Evolutionary conservation across 1,284 basidiomycete genomes (phyloP).

Genomic region (Coniferiporia weirii): DNA sequence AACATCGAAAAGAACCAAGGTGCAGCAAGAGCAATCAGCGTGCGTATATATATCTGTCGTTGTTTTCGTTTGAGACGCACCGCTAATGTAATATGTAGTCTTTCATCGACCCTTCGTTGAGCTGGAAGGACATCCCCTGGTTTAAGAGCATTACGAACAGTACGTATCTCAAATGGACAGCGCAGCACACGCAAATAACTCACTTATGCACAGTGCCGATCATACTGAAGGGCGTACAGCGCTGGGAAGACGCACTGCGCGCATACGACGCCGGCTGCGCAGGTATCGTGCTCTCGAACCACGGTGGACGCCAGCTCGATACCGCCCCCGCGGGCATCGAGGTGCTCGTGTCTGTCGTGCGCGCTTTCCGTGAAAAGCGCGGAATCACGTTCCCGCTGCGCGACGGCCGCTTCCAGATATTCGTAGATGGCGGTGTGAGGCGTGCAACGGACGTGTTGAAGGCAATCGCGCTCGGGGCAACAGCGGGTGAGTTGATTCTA

Average conservation of each 20-base stretch:
- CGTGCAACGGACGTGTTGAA: slow-evolving; percentile 91
- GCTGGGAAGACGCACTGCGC: slow-evolving; percentile 89
- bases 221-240: slow-evolving; percentile 89
- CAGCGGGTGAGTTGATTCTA: slow-evolving; percentile 53
- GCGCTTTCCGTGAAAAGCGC: slow-evolving; percentile 64
- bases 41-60: slow-evolving; percentile 32
- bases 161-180: slow-evolving; percentile 28
- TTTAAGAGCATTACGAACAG: slow-evolving; percentile 87
- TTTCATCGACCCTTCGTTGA: slow-evolving; percentile 88
- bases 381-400: slow-evolving; percentile 49
- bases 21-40: slow-evolving; percentile 90
- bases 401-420: slow-evolving; percentile 76
- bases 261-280: slow-evolving; percentile 81
- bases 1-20: slow-evolving; percentile 82
- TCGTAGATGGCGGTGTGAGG: slow-evolving; percentile 90
- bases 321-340: slow-evolving; percentile 89
- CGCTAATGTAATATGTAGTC: slow-evolving; percentile 42
- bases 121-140: slow-evolving; percentile 86
- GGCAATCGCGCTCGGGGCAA: slow-evolving; percentile 88
- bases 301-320: slow-evolving; percentile 90
- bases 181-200: neutral
- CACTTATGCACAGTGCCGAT: slow-evolving; percentile 64
- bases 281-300: slow-evolving; percentile 88
- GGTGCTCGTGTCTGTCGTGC: slow-evolving; percentile 83
- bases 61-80: neutral